Percentiles rank a stretch among this genome's conserved stretches.
Evolutionary conservation across 768 basidiomycete species (phyloP).

Genomic region (Exidia glandulosa): DNA sequence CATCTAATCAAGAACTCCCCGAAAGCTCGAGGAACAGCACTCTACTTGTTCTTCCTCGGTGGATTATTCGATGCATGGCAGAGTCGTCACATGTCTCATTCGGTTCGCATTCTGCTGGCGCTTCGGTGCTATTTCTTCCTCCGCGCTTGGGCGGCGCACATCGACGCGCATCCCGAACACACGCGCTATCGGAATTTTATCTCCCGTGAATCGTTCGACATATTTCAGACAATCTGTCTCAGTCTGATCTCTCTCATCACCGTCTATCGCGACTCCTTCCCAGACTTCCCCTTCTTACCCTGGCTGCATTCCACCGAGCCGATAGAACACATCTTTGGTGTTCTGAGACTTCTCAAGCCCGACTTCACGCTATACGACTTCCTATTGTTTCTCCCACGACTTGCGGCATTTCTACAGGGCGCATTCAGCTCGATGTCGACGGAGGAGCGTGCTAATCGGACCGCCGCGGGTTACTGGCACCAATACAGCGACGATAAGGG

Average conservation of each 20-base stretch:
- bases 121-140: conserved; percentile 15
- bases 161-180: conserved; percentile 12
- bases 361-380: conserved; percentile 16
- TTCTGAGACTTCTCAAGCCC: conserved; percentile 10
- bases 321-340: conserved; percentile 21
- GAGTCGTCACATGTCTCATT: conserved; percentile 14
- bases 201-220: conserved; percentile 13
- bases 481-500: conserved; percentile 16
- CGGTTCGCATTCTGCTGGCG: conserved; percentile 14
- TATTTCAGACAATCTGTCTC: conserved; percentile 13
- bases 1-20: conserved; percentile 16
- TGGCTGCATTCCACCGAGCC: conserved; percentile 23
- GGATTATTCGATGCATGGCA: conserved; percentile 20
- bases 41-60: conserved; percentile 28
- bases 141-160: conserved; percentile 13
- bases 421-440: neutral
- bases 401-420: neutral
- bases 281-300: conserved; percentile 14
- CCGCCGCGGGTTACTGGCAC: conserved; percentile 14
- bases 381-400: conserved; percentile 12
- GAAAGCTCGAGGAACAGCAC: conserved; percentile 14
- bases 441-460: neutral
- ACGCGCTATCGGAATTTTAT: conserved; percentile 11
- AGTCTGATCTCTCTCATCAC: conserved; percentile 13
- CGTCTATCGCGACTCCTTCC: conserved; percentile 9